These are phyloP conservation scores for Protomyces lactucae-debilis DNA, from an alignment of 1,139 yeast species.

Conservation along the genomic window DNA sequence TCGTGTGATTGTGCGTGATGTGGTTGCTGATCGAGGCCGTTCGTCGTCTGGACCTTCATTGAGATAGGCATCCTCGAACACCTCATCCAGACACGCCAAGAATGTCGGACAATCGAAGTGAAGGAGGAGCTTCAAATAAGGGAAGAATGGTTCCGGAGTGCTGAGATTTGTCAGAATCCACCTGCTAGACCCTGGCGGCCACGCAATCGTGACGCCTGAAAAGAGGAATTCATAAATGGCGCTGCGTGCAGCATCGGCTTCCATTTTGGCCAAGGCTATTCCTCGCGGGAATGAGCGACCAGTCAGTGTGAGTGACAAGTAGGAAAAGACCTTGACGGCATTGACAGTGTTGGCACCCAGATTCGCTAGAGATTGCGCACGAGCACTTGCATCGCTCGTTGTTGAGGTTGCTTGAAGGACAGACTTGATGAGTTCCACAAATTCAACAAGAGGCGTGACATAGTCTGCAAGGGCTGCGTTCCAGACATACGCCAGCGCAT, in stretches of 20 bases:
- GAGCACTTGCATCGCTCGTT: slow-evolving; percentile 18
- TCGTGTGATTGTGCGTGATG: slow-evolving; percentile 46
- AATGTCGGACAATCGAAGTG: slow-evolving; percentile 52
- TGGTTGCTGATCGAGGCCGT: slow-evolving; percentile 6
- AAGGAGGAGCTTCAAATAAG: slow-evolving; percentile 52
- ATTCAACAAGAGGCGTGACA: slow-evolving; percentile 59
- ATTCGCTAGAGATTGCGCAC: slow-evolving; percentile 3
- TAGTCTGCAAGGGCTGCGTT: slow-evolving; percentile 62
- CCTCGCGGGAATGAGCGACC: slow-evolving; percentile 79
- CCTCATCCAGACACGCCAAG: slow-evolving; percentile 65
- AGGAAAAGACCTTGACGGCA: slow-evolving; percentile 50
- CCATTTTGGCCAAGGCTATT: slow-evolving; percentile 41
- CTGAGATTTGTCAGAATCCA: slow-evolving; percentile 35
- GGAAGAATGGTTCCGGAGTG: slow-evolving; percentile 49
- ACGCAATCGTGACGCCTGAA: slow-evolving; percentile 46
- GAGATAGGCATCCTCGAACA: slow-evolving; percentile 65
- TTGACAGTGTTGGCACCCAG: slow-evolving; percentile 29
- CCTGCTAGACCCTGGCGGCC: slow-evolving; percentile 44
- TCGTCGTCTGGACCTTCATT: slow-evolving; percentile 43
- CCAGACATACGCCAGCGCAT: slow-evolving; percentile 64
- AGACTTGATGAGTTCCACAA: slow-evolving; percentile 38
- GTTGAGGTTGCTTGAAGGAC: slow-evolving; percentile 5
- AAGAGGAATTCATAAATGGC: slow-evolving; percentile 55
- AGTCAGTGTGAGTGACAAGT: slow-evolving; percentile 62
- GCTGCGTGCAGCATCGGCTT: slow-evolving; percentile 43